These are phyloP conservation scores for Pilatotrama ljubarskyi DNA, from an alignment of 768 basidiomycete genomes.

Conservation along the genomic window DNA sequence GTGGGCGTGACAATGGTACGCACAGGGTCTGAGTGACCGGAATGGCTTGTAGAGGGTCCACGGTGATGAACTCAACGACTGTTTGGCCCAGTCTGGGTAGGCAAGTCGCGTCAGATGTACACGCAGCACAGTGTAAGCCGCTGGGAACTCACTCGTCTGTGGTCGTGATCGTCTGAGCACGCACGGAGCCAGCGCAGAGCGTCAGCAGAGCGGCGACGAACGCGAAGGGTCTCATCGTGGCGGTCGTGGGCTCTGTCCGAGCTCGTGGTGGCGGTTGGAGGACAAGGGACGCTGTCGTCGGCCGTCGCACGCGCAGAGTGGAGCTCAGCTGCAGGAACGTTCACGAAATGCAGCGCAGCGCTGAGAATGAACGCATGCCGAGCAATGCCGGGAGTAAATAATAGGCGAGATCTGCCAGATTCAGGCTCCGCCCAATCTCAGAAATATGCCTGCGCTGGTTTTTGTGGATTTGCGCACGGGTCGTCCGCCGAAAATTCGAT, in stretches of 20 bases:
- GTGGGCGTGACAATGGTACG: conserved; percentile 13
- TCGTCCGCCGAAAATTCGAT: conserved; percentile 27
- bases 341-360: background rate
- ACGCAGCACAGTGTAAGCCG: conserved; percentile 4
- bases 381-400: background rate
- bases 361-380: conserved; percentile 18
- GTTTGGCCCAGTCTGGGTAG: conserved; percentile 46
- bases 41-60: conserved; percentile 38
- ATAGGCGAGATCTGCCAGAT: background rate
- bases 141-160: conserved; percentile 45
- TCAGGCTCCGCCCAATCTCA: conserved; percentile 12
- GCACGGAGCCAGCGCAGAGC: conserved; percentile 19
- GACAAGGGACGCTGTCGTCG: background rate
- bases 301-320: background rate
- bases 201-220: conserved; percentile 22
- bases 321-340: background rate
- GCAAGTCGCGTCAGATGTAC: background rate
- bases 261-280: background rate
- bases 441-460: background rate
- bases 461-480: conserved; percentile 8
- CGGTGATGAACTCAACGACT: conserved; percentile 49
- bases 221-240: conserved; percentile 22
- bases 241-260: conserved; percentile 5
- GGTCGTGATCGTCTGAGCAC: conserved; percentile 48
- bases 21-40: conserved; percentile 48